Conservation (phyloP, 164 flowering plant species). For the Nymphaea thermarum region DNA sequence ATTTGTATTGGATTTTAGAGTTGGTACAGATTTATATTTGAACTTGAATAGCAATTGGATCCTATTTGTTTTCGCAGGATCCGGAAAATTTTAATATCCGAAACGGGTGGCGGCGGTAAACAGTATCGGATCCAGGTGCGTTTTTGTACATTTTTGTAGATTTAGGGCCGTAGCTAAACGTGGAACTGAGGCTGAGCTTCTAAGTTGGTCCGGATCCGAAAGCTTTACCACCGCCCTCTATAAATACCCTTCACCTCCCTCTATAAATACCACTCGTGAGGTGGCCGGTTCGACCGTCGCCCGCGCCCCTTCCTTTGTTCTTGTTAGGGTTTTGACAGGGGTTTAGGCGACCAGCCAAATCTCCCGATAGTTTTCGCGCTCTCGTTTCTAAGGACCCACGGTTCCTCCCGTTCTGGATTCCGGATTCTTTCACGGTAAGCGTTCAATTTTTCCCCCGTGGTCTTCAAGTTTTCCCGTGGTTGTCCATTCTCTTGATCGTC, state of each 20-base stretch:
- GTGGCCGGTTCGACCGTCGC: neutral
- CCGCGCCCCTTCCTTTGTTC: neutral
- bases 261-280: neutral
- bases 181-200: too few species aligned
- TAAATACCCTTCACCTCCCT: neutral
- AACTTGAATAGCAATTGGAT: too few species aligned
- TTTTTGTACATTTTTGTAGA: too few species aligned
- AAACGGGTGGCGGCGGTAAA: too few species aligned
- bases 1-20: too few species aligned
- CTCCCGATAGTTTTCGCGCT: neutral
- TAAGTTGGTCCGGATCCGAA: too few species aligned
- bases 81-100: too few species aligned
- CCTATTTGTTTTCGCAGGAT: too few species aligned
- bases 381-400: neutral
- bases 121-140: too few species aligned
- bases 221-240: neutral
- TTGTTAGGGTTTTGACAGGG: neutral
- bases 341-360: neutral
- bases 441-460: neutral
- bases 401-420: neutral
- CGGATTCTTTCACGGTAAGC: neutral
- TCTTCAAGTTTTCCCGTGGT: too few species aligned
- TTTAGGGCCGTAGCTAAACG: too few species aligned
- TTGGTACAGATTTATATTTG: too few species aligned
- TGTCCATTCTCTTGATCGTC: neutral